Conservation (phyloP, 2,329 filamentous ascomycete species). For the Fonsecaea pedrosoi region DNA sequence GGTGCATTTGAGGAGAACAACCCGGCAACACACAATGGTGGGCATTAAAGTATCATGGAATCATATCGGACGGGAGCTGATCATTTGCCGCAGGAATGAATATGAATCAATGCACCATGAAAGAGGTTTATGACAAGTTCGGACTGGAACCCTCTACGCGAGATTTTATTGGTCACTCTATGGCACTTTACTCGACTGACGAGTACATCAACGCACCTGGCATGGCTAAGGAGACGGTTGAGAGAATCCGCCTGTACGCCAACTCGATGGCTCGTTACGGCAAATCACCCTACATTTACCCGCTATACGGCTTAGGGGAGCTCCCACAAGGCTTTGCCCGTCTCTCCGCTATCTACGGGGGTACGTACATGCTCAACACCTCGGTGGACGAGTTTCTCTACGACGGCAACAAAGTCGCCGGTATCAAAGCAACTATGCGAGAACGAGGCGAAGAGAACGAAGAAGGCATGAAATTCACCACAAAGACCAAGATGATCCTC, state of each 20-base stretch:
- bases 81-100: constrained; percentile 67
- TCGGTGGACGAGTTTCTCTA: constrained; percentile 88
- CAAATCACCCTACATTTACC: constrained; percentile 99
- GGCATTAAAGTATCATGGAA: constrained; percentile 40
- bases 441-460: constrained; percentile 73
- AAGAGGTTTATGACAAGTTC: constrained; percentile 99
- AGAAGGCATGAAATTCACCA: constrained; percentile 86
- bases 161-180: constrained; percentile 97
- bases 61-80: background rate
- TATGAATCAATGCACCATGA: constrained; percentile 82
- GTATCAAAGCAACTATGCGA: constrained; percentile 97
- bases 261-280: constrained; percentile 98
- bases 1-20: constrained; percentile 84
- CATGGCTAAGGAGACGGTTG: constrained; percentile 80
- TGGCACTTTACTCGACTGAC: constrained; percentile 94
- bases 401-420: constrained; percentile 82
- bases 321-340: constrained; percentile 97
- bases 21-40: constrained; percentile 87
- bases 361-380: constrained; percentile 99
- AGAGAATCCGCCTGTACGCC: constrained; percentile 93
- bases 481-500: constrained; percentile 94
- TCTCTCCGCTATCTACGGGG: constrained; percentile 96
- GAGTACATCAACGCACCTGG: constrained; percentile 79
- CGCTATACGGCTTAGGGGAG: constrained; percentile 94
- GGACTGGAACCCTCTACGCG: constrained; percentile 86